Base-by-base conservation (phyloP, 305 asterid genomes). In the Solanum chacoense region DNA sequence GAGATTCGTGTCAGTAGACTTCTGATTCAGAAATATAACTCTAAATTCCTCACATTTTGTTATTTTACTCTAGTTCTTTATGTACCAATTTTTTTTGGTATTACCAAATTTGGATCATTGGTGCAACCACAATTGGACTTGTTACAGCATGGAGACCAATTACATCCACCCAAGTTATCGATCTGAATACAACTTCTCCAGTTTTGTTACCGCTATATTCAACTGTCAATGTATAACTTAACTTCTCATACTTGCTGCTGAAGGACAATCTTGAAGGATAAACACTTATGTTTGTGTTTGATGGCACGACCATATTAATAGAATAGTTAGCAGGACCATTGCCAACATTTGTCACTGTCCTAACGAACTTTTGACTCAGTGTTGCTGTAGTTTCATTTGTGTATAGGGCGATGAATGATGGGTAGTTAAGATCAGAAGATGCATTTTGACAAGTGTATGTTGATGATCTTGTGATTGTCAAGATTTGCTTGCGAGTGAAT, bases 311-410 rank as follows among this genome's bases (percentile, higher is more conserved):
- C 83, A 91, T 84, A 28, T 40, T 26, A 40, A 85, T 92, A 31
- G 81, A 67, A 81, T 94, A 94, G 4, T 91, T 69, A 1, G 91
- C 89, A 9, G 87, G 86, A 0, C 89, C 91, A 7, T 90, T 85
- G 4, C 94, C 95, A 8, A 94, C 94, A 38, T 92, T 92, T 8
- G 94, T 94, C 8, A 92, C 93, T 0, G 94, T 92, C 89, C 95
- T 91, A 6, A 4, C 63, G 36, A 91, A 93, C 26, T 31, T 88
- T 14, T 91, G 90, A 18, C 67, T 89, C 87, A 88, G 22, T 14
- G n/a, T 40, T 20, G 65, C 24, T 76, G 18, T 3, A 42, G 18
- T 75, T 74, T 76, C 55, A 22, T 34, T 35, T 0, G 79, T 24
- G 87, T 92, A 94, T 18, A 93, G 29, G 5, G 88, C 91, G 1